These are phyloP conservation scores for Pelargonium australe DNA, from an alignment of 441 rosid species.

Conservation along the genomic window DNA sequence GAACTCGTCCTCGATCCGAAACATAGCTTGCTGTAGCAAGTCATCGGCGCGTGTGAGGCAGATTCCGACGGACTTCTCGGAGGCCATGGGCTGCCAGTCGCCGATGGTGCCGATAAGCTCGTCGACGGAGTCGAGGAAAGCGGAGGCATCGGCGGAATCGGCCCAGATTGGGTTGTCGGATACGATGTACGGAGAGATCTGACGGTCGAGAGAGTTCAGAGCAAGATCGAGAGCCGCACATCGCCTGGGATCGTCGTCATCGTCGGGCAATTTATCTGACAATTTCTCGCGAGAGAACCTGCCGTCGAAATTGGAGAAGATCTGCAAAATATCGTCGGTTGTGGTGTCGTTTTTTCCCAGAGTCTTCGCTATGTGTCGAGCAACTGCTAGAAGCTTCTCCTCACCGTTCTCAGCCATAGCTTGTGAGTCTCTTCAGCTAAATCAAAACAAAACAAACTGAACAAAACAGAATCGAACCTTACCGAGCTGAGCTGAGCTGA, in stretches of 20 bases:
- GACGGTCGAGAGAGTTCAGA: constrained; percentile 51
- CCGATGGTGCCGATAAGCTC: constrained; percentile 44
- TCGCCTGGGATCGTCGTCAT: constrained; percentile 36
- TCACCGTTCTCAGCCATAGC: constrained; percentile 80
- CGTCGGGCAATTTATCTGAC: constrained; percentile 32
- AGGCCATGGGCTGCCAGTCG: constrained; percentile 50
- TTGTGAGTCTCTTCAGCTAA: not conserved
- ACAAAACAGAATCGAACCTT: not conserved
- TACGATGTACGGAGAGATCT: constrained; percentile 65
- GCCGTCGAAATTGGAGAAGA: constrained; percentile 83
- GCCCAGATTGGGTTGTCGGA: constrained; percentile 78
- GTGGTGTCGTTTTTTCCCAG: constrained; percentile 74
- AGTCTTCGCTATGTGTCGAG: constrained; percentile 87
- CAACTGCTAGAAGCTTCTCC: constrained; percentile 75
- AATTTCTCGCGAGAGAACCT: constrained; percentile 80
- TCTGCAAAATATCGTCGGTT: constrained; percentile 86
- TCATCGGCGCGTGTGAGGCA: constrained; percentile 70
- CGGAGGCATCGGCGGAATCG: constrained; percentile 65
- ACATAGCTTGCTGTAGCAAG: constrained; percentile 76
- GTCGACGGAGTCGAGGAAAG: constrained; percentile 73
- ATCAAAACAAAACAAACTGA: not conserved
- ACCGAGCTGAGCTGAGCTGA: no score
- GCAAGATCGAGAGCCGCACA: constrained; percentile 44
- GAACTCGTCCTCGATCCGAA: constrained; percentile 73
- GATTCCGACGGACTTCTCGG: constrained; percentile 40